Conservation (phyloP, 192 early-diverging fungal species). For the Phycomyces blakesleeanus region DNA sequence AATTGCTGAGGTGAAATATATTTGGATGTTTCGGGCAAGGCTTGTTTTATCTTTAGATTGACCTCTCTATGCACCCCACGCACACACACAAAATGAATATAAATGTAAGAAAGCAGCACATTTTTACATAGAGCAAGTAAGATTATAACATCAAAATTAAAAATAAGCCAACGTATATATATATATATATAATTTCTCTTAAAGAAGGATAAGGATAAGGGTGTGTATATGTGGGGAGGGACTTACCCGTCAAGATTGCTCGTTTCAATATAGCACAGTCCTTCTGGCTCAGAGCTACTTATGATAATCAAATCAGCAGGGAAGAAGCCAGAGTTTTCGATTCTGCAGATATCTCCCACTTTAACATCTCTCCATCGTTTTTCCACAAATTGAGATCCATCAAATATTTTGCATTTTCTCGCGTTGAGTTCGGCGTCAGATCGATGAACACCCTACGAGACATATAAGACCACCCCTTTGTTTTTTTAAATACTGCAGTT, state of each 20-base stretch:
- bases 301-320: constrained; percentile 89
- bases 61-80: constrained; percentile 88
- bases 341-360: constrained; percentile 88
- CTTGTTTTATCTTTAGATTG: constrained; percentile 93
- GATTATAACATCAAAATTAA: too few relatives aligned
- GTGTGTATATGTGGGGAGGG: too few relatives aligned
- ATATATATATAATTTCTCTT: too few relatives aligned
- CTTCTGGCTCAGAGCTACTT: constrained; percentile 88
- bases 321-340: constrained; percentile 84
- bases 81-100: too few relatives aligned
- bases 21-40: constrained; percentile 70
- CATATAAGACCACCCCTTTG: too few relatives aligned
- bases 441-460: constrained; percentile 64
- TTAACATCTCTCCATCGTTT: constrained; percentile 77
- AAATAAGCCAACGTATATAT: too few relatives aligned
- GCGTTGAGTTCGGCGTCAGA: constrained; percentile 77
- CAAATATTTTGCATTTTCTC: constrained; percentile 55
- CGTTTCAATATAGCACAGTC: constrained; percentile 93
- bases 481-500: too few relatives aligned
- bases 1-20: constrained; percentile 67
- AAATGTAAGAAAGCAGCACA: too few relatives aligned
- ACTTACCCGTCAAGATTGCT: constrained; percentile 80
- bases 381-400: constrained; percentile 64
- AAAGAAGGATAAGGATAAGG: too few relatives aligned
- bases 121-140: too few relatives aligned